Evolutionary conservation across 768 basidiomycete genomes (phyloP), one percentile per base, ranked within the genome.

Genomic region (Pleurotus ostreatus): DNA sequence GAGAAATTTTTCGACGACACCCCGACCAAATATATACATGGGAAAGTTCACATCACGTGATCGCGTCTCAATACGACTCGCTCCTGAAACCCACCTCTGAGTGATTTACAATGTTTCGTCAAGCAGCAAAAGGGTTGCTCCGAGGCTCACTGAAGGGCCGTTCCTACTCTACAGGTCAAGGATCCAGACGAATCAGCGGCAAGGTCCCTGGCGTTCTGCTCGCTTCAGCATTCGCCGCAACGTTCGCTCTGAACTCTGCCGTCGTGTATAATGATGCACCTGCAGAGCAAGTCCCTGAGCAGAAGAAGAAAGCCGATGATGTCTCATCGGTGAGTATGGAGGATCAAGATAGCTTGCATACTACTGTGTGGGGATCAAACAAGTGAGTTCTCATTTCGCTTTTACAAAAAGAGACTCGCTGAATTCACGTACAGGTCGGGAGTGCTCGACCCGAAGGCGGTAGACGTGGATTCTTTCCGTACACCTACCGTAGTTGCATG

Each of bases 321-420:
- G 9, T 34, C 9, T 34, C 11, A 34, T 34, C 30, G 30, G 58
- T 51, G 37, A 58, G 57, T 15, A 49, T 20, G 1, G 59, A 47
- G 5, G 47, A 46, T 12, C 65, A 71, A 18, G 65, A 64, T 26
- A 8, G 20, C 23, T 65, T 89, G 47, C 70, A 70, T 52, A 74
- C 81, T 2, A 65, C 88, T 8, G 82, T 83, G 0, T 92, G 89
- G 88, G 89, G 89, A 39, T 88, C 88, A 16, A 92, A 90, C 63
- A 81, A 70, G 89, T 87, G 65, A 61, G 77, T 65, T 39, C 30
- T 43, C 52, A 18, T 55, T 8, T 48, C 23, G 53, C 5, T 44
- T 44, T 25, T 37, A 55, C 37, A 30, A 15, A 12, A 47, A 3
- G 13, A 16, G 18, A 18, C 54, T 41, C 46, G 58, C 26, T 56